phyloP scores from a whole-genome alignment of 495 filamentous ascomycete species.

The Lasiosphaeris hirsuta region DNA sequence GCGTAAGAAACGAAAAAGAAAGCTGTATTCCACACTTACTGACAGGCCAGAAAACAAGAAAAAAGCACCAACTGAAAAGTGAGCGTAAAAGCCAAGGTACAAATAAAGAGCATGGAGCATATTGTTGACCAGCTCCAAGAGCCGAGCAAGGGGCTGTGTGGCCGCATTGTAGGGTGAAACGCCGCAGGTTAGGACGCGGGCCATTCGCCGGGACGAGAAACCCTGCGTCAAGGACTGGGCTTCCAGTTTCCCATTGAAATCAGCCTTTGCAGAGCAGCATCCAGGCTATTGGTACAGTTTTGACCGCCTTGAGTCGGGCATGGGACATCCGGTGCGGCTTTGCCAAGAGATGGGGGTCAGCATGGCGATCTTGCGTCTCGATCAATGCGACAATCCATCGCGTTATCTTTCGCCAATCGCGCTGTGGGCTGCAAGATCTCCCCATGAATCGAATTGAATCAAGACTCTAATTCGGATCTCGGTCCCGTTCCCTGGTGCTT shows the following conservation, averaged over 20 bases:
- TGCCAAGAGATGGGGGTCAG: slow-evolving; percentile 9
- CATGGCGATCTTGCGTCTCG: background rate
- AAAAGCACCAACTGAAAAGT: background rate
- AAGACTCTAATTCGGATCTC: background rate
- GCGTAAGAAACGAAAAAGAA: background rate
- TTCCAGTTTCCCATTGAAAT: background rate
- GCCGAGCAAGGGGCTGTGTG: slow-evolving; percentile 3
- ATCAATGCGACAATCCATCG: background rate
- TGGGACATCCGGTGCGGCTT: slow-evolving; percentile 4
- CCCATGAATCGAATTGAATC: background rate
- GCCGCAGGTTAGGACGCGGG: background rate
- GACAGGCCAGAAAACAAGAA: background rate
- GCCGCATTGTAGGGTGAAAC: slow-evolving; percentile 14
- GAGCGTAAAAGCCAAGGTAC: background rate
- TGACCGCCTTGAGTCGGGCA: slow-evolving; percentile 2
- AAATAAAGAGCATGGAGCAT: background rate
- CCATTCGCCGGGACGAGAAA: slow-evolving; percentile 7
- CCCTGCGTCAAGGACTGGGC: slow-evolving; percentile 1
- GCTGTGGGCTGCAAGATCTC: background rate
- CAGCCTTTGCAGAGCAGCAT: slow-evolving; percentile 6
- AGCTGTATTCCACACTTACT: background rate
- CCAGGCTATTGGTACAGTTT: slow-evolving; percentile 13
- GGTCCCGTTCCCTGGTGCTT: background rate
- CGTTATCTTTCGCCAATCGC: slow-evolving; percentile 18
- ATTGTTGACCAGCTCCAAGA: background rate